These are phyloP conservation scores for Populus hybrid DNA, from an alignment of 441 rosid genomes.

Conservation along the genomic window DNA sequence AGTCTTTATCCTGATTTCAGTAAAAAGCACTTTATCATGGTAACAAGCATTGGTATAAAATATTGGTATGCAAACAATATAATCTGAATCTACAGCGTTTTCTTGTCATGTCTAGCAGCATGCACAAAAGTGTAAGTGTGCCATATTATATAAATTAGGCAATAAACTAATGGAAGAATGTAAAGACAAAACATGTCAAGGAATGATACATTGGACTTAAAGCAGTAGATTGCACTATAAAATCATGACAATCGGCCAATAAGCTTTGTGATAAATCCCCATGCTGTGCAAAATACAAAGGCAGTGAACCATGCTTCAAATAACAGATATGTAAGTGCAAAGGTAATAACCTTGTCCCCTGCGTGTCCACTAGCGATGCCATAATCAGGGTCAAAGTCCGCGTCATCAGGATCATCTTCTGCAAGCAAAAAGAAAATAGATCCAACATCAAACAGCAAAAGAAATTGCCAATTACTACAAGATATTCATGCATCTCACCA, in stretches of 20 bases:
- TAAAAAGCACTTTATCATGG: constrained; percentile 16
- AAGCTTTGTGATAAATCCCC: not conserved
- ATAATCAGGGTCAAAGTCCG: constrained; percentile 83
- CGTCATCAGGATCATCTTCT: constrained; percentile 98
- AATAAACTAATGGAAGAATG: not conserved
- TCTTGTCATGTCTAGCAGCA: not conserved
- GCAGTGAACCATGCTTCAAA: not conserved
- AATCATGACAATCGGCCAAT: not conserved
- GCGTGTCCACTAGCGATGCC: constrained; percentile 37
- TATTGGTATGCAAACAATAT: not conserved
- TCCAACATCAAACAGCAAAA: constrained; percentile 1
- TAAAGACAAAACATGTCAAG: not conserved
- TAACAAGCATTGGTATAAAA: not conserved
- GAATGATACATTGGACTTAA: not conserved
- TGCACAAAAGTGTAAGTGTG: not conserved
- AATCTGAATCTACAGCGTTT: not conserved
- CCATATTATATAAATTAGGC: not conserved
- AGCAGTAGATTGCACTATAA: not conserved
- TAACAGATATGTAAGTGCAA: not conserved
- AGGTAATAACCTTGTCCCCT: constrained; percentile 52
- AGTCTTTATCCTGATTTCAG: constrained; percentile 54
- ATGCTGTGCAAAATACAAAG: not conserved
- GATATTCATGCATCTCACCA: not conserved
- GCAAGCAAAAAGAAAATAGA: constrained; percentile 30
- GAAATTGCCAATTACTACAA: constrained; percentile 15